Percentiles rank a stretch among this genome's conserved stretches.
phyloP scores from a whole-genome alignment of 371 early-diverging fungal species.

The Zancudomyces culisetae region DNA sequence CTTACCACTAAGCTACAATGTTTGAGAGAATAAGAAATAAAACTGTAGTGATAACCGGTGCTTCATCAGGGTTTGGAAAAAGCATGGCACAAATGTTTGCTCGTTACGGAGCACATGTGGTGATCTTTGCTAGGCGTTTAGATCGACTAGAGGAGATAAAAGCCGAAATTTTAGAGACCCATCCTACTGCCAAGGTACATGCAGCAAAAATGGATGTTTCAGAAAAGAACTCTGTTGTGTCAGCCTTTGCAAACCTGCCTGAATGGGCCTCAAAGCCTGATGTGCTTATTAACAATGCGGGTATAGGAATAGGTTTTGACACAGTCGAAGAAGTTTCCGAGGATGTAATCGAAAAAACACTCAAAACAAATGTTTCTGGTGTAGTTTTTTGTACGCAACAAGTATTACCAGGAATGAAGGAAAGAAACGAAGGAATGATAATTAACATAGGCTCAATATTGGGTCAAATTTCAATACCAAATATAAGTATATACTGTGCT shows the following conservation, averaged over 20 bases:
- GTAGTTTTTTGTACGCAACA: constrained; percentile 57
- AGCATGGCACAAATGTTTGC: not conserved
- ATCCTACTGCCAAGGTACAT: not conserved
- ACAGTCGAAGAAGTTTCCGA: constrained; percentile 37
- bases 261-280: constrained; percentile 35
- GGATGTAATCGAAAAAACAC: constrained; percentile 52
- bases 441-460: constrained; percentile 80
- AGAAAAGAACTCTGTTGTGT: not conserved
- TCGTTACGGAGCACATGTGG: not conserved
- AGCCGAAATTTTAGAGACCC: not conserved
- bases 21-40: not conserved
- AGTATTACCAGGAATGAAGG: constrained; percentile 61
- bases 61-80: not conserved
- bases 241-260: constrained; percentile 21
- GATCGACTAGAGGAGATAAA: not conserved
- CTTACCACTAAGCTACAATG: not conserved
- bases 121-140: not conserved
- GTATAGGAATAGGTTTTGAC: constrained; percentile 68
- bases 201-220: not conserved
- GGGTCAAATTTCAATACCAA: constrained; percentile 26
- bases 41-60: not conserved
- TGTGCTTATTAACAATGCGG: constrained; percentile 60
- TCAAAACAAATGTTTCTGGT: constrained; percentile 83
- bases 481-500: constrained; percentile 76
- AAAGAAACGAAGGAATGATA: constrained; percentile 45